Evolutionary conservation across 176 grass and related monocot species (phyloP).

Genomic region (Lolium perenne): DNA sequence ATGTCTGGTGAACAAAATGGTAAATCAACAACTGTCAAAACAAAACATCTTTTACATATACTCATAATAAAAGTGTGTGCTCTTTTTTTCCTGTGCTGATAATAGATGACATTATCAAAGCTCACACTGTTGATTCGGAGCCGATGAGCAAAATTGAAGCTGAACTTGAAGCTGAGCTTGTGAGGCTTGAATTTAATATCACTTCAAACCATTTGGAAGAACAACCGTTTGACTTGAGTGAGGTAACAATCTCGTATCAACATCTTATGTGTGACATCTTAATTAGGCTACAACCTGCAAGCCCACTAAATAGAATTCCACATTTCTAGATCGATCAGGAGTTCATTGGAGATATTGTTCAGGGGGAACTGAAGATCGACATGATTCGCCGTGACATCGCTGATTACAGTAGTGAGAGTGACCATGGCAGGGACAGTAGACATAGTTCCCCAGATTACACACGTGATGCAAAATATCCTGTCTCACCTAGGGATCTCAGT

Average conservation of each 20-base stretch:
- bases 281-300: slow-evolving; percentile 12
- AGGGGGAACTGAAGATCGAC: slow-evolving; percentile 80
- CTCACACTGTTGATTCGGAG: slow-evolving; percentile 34
- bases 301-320: slow-evolving; percentile 29
- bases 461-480: slow-evolving; percentile 59
- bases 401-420: slow-evolving; percentile 54
- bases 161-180: slow-evolving; percentile 90
- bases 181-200: slow-evolving; percentile 81
- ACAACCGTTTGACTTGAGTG: slow-evolving; percentile 53
- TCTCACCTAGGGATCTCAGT: slow-evolving; percentile 82
- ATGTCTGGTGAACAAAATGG: slow-evolving; percentile 35
- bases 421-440: slow-evolving; percentile 56
- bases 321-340: slow-evolving; percentile 66
- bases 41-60: background rate
- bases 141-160: slow-evolving; percentile 96
- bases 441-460: slow-evolving; percentile 50
- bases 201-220: slow-evolving; percentile 55
- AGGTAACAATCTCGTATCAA: slow-evolving; percentile 50
- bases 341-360: slow-evolving; percentile 63
- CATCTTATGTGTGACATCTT: slow-evolving; percentile 31
- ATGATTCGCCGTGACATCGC: slow-evolving; percentile 37
- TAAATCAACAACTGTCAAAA: slow-evolving; percentile 28
- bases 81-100: slow-evolving; percentile 23
- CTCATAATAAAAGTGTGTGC: slow-evolving; percentile 3
- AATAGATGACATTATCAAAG: slow-evolving; percentile 45